A percentile compares a stretch with the other conserved stretches of the same genome.
These are phyloP conservation scores for Pichia sp. DNA, from an alignment of 1,139 yeast species.

Conservation along the genomic window DNA sequence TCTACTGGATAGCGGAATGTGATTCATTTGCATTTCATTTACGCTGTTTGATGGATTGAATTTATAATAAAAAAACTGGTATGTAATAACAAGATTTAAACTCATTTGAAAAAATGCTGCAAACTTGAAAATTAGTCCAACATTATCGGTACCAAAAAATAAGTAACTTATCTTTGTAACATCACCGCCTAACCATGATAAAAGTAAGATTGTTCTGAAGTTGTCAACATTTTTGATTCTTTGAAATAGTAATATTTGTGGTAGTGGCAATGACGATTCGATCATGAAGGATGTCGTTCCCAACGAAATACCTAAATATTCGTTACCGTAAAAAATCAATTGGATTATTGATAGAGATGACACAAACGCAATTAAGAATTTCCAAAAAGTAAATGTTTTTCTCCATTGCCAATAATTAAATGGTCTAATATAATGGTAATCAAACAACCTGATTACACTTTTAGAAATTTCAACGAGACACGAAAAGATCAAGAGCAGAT, in stretches of 20 bases:
- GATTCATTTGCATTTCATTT: constrained; percentile 6
- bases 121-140: constrained; percentile 60
- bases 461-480: constrained; percentile 27
- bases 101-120: constrained; percentile 81
- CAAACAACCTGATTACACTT: constrained; percentile 50
- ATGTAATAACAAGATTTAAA: constrained; percentile 68
- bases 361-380: constrained; percentile 48
- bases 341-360: constrained; percentile 39
- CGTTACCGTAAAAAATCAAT: constrained; percentile 34
- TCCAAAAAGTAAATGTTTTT: constrained; percentile 57
- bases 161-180: constrained; percentile 68
- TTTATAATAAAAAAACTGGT: constrained; percentile 61
- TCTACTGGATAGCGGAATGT: constrained; percentile 4
- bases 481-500: constrained; percentile 15
- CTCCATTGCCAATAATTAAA: constrained; percentile 84
- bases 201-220: constrained; percentile 63
- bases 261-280: constrained; percentile 80
- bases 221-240: constrained; percentile 68
- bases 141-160: constrained; percentile 62
- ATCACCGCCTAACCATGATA: constrained; percentile 90
- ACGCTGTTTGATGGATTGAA: constrained; percentile 7
- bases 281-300: constrained; percentile 70
- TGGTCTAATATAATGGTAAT: constrained; percentile 62
- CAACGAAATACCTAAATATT: constrained; percentile 47
- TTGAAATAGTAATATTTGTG: constrained; percentile 71